Evolutionary conservation across 225 moss, liverwort and hornwort genomes (phyloP).

Genomic region (Bryum argenteum): DNA sequence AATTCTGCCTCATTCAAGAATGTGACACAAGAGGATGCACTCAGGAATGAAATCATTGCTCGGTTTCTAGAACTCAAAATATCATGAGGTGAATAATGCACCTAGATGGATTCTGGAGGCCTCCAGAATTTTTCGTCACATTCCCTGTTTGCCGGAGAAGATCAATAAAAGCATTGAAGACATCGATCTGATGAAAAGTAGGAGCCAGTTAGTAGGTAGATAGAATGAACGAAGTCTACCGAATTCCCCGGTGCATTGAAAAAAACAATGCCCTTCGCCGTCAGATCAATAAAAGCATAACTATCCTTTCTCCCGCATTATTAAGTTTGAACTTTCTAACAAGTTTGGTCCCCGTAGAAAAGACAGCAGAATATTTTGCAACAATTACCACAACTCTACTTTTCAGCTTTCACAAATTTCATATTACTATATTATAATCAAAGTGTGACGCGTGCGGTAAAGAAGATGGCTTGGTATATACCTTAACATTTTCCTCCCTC

Average conservation of each 20-base stretch:
- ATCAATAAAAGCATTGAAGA: conserved; percentile 98
- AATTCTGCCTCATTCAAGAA: conserved; percentile 27
- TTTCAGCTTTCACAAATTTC: too few relatives aligned
- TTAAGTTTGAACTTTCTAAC: too few relatives aligned
- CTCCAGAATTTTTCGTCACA: conserved; percentile 91
- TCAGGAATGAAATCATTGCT: background rate
- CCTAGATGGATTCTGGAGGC: conserved; percentile 77
- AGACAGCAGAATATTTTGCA: too few relatives aligned
- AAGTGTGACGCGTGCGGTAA: too few relatives aligned
- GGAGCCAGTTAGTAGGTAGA: conserved; percentile 20
- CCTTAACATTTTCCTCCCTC: conserved; percentile 99
- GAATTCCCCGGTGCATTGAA: background rate
- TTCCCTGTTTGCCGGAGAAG: conserved; percentile 94
- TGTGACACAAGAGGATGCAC: background rate
- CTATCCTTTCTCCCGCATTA: too few relatives aligned
- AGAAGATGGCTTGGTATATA: conserved; percentile 18
- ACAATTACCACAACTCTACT: too few relatives aligned
- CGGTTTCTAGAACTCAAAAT: conserved; percentile 10
- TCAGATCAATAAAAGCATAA: too few relatives aligned
- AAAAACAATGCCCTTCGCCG: too few relatives aligned
- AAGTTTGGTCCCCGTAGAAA: too few relatives aligned
- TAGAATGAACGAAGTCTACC: conserved; percentile 6
- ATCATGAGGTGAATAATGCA: conserved; percentile 31
- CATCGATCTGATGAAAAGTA: conserved; percentile 13
- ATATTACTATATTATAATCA: too few relatives aligned